phyloP scores from a whole-genome alignment of 1,139 yeast species.

The Sugiyamaella pinicola region DNA sequence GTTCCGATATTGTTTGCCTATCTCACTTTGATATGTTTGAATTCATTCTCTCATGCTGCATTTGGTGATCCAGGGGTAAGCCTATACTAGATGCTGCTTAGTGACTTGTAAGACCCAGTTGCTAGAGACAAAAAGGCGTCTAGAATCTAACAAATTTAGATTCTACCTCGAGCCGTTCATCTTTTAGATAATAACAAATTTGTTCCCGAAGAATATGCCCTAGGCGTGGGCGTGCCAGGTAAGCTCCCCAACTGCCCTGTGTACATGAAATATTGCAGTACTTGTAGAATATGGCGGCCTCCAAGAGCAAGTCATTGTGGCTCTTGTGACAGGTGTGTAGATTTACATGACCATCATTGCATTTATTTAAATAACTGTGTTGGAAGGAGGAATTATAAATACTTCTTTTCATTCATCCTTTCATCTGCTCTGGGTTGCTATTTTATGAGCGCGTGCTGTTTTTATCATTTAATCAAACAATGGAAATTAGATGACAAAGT shows the following conservation, averaged over 20 bases:
- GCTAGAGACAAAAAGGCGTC: neutral
- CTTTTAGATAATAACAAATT: conserved; percentile 47
- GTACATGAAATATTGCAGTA: conserved; percentile 54
- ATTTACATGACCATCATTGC: conserved; percentile 74
- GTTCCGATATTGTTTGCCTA: conserved; percentile 61
- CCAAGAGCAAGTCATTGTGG: conserved; percentile 74
- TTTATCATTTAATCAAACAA: conserved; percentile 48
- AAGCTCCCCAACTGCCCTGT: conserved; percentile 43
- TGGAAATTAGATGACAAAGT: conserved; percentile 48
- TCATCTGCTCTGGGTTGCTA: conserved; percentile 38
- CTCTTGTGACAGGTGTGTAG: conserved; percentile 61
- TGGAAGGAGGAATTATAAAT: conserved; percentile 66
- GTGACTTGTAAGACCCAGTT: too few relatives aligned
- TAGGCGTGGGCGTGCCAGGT: conserved; percentile 58
- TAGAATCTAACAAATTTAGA: conserved; percentile 23
- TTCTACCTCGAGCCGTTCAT: conserved; percentile 68
- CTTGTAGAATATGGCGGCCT: conserved; percentile 70
- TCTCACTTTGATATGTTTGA: conserved; percentile 53
- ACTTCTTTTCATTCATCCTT: conserved; percentile 48
- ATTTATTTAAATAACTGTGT: conserved; percentile 78
- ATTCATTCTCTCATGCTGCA: conserved; percentile 57
- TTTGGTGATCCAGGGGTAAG: conserved; percentile 67
- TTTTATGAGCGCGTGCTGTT: conserved; percentile 35
- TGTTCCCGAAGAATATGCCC: conserved; percentile 67
- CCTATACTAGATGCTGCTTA: too few relatives aligned